A percentile compares a stretch with the other conserved stretches of the same genome.
Evolutionary conservation across 371 early-diverging fungal species (phyloP).

Genomic region (Batrachochytrium dendrobatidis): DNA sequence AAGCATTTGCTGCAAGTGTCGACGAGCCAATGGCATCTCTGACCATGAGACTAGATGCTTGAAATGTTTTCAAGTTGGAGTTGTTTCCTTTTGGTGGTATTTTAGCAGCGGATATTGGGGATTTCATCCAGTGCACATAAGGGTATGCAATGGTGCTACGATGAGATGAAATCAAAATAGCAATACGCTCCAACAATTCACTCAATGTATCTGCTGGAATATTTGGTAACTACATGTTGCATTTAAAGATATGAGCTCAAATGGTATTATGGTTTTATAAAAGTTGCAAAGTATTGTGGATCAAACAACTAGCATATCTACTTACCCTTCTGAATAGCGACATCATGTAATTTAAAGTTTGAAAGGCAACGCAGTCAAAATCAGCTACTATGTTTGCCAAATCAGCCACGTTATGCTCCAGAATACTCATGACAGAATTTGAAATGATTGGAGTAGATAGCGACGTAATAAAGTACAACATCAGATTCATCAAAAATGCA

Average conservation of each 20-base stretch:
- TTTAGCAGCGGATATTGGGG: background rate
- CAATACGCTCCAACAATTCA: background rate
- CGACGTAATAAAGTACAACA: constrained; percentile 19
- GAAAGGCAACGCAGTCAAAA: background rate
- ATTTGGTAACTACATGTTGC: no score
- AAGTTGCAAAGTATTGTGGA: no score
- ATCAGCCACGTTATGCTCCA: background rate
- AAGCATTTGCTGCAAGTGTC: no score
- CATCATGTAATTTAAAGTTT: background rate
- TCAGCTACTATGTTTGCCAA: background rate
- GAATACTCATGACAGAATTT: background rate
- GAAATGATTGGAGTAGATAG: constrained; percentile 5
- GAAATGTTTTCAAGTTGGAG: no score
- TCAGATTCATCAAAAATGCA: constrained; percentile 10
- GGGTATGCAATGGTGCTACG: background rate
- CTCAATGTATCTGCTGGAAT: background rate
- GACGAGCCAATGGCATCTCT: no score
- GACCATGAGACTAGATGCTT: no score
- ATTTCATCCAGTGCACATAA: background rate
- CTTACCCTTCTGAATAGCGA: background rate
- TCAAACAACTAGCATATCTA: no score
- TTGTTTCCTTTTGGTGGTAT: no score
- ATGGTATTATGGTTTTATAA: no score
- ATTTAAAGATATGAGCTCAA: no score
- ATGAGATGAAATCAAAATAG: background rate